phyloP scores from a whole-genome alignment of 2,329 filamentous ascomycete species.

The Grosmannia serpens region DNA sequence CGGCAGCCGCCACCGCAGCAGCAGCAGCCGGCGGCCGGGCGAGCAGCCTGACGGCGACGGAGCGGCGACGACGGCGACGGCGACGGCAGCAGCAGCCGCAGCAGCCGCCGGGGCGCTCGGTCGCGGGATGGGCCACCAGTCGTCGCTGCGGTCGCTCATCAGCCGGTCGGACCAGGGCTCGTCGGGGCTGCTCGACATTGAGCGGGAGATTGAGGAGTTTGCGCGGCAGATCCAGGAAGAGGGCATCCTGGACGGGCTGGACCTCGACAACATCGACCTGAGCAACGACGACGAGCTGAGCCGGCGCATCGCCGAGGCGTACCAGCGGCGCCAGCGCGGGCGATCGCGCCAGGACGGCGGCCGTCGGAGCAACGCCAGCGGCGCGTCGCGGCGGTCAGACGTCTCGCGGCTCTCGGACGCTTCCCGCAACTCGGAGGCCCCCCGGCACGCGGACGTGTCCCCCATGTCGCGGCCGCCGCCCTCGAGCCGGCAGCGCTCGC shows the following conservation, averaged over 20 bases:
- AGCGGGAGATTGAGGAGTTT: slow-evolving; percentile 84
- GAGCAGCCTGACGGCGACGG: slow-evolving; percentile 14
- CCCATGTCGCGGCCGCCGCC: not conserved
- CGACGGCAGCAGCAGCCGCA: slow-evolving; percentile 19
- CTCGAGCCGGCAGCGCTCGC: slow-evolving; percentile 24
- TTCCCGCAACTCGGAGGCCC: slow-evolving; percentile 19
- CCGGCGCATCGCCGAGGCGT: slow-evolving; percentile 81
- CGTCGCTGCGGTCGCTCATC: slow-evolving; percentile 74
- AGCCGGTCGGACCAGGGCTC: slow-evolving; percentile 52
- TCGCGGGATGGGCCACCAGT: slow-evolving; percentile 74
- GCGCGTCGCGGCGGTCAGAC: slow-evolving; percentile 5
- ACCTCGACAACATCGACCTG: slow-evolving; percentile 76
- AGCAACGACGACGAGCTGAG: slow-evolving; percentile 82
- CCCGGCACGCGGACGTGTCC: not conserved
- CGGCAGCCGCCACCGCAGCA: slow-evolving; percentile 1
- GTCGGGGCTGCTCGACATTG: slow-evolving; percentile 59
- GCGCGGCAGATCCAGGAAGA: slow-evolving; percentile 55
- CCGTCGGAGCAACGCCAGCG: slow-evolving; percentile 20
- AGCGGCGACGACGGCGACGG: no score
- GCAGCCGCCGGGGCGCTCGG: slow-evolving; percentile 7
- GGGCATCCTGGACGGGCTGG: slow-evolving; percentile 75
- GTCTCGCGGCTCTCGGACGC: not conserved
- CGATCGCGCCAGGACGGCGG: slow-evolving; percentile 37
- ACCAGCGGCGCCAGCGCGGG: slow-evolving; percentile 62
- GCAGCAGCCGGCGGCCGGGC: not conserved